Percentiles rank a stretch among this genome's conserved stretches.
phyloP scores from a whole-genome alignment of 2,329 filamentous ascomycete species.

The Didymosphaeria variabile region DNA sequence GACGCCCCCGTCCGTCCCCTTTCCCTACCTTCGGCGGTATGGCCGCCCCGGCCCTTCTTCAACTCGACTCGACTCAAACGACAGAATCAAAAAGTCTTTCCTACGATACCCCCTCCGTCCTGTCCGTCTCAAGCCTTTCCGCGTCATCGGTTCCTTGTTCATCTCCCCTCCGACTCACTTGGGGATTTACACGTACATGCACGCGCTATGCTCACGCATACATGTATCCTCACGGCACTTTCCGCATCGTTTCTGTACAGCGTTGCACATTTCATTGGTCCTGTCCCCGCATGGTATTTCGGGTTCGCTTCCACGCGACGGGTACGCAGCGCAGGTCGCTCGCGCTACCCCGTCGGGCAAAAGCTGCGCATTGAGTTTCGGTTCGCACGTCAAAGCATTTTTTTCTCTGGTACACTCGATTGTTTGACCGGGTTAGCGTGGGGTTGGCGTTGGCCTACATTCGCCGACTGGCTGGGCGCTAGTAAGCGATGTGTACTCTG shows the following conservation, averaged over 20 bases:
- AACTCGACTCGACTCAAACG: not conserved
- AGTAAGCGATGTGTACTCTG: constrained; percentile 12
- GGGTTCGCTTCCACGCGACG: not conserved
- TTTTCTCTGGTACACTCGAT: constrained; percentile 18
- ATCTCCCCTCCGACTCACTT: not conserved
- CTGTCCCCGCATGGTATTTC: constrained; percentile 1
- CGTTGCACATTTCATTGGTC: not conserved
- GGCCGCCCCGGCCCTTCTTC: constrained; percentile 3
- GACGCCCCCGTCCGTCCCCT: not conserved
- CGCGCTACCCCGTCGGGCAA: constrained; percentile 2
- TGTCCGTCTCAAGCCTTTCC: constrained; percentile 13
- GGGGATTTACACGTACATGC: not conserved
- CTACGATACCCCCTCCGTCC: constrained; percentile 24
- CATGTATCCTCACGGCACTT: not conserved
- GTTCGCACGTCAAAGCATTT: not conserved
- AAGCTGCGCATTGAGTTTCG: not conserved
- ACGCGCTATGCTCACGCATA: not conserved
- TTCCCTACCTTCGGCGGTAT: not conserved
- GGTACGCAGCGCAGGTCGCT: constrained; percentile 9
- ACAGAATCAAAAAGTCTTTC: constrained; percentile 13
- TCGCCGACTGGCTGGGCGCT: not conserved
- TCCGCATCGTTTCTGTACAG: not conserved
- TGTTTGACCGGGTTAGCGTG: constrained; percentile 14
- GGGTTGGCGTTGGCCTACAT: constrained; percentile 21
- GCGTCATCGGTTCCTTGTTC: constrained; percentile 18